A percentile compares a stretch with the other conserved stretches of the same genome.
Conservation (phyloP, 345 rosid genomes). For the Euphorbia tirucalli region DNA sequence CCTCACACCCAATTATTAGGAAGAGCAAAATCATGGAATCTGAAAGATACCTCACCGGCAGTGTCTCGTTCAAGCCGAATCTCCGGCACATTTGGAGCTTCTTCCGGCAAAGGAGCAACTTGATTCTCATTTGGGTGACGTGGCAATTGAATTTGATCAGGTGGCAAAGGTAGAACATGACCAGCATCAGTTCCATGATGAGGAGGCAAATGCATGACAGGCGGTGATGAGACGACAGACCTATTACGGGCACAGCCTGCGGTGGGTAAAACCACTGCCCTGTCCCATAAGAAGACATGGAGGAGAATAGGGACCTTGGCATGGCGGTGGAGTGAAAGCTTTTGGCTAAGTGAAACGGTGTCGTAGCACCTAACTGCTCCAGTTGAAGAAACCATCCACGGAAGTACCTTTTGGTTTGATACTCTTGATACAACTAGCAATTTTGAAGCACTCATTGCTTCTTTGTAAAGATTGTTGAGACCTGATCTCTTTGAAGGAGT, state of each 20-base stretch:
- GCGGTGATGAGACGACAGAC: conserved; percentile 27
- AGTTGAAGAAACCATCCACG: conserved; percentile 86
- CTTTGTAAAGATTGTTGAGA: conserved; percentile 57
- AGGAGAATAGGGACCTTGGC: conserved; percentile 67
- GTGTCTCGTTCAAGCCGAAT: conserved; percentile 53
- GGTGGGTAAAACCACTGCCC: conserved; percentile 19
- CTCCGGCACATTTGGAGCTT: conserved; percentile 24
- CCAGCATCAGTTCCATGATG: conserved; percentile 29
- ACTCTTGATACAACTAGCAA: conserved; percentile 70
- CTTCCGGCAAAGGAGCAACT: conserved; percentile 51
- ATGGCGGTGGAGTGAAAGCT: conserved; percentile 86
- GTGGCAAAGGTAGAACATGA: conserved; percentile 54
- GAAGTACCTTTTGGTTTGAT: conserved; percentile 78
- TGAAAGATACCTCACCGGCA: conserved; percentile 73
- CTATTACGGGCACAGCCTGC: conserved; percentile 30
- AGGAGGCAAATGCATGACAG: conserved; percentile 26
- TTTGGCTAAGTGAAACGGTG: conserved; percentile 85
- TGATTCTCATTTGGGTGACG: conserved; percentile 63
- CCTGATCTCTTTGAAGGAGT: conserved; percentile 76
- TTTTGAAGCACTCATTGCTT: conserved; percentile 53
- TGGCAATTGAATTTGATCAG: no score
- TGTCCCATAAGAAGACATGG: conserved; percentile 74
- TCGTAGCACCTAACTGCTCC: conserved; percentile 87
- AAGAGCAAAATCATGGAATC: conserved; percentile 71
- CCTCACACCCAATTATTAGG: conserved; percentile 60